A percentile compares a stretch with the other conserved stretches of the same genome.
These are phyloP conservation scores for Kluyveromyces siamensis DNA, from an alignment of 805 yeast genomes.

Conservation along the genomic window DNA sequence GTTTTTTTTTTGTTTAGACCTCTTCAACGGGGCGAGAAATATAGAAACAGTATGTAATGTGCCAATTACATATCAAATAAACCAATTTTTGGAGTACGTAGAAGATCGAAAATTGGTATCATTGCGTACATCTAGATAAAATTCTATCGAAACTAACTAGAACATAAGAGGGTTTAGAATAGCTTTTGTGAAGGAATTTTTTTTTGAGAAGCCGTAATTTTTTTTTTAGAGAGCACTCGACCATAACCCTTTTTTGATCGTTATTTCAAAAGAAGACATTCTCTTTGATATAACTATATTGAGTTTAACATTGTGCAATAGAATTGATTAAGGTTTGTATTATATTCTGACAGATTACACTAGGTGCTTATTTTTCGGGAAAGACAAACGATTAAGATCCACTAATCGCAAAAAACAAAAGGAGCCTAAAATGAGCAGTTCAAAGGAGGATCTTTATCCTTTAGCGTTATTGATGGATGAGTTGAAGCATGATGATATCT, in stretches of 20 bases:
- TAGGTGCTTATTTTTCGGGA: background rate
- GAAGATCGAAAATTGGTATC: too few relatives aligned
- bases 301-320: background rate
- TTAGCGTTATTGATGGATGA: slow-evolving; percentile 95
- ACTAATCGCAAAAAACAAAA: background rate
- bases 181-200: background rate
- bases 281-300: background rate
- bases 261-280: background rate
- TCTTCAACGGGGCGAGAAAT: background rate
- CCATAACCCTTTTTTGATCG: background rate
- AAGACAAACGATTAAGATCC: background rate
- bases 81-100: background rate
- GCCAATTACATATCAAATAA: background rate
- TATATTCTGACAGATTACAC: background rate
- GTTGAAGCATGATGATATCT: slow-evolving; percentile 90
- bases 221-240: background rate
- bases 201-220: background rate
- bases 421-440: slow-evolving; percentile 1
- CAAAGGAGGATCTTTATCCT: slow-evolving; percentile 60
- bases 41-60: background rate
- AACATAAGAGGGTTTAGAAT: background rate
- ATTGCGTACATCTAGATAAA: too few relatives aligned
- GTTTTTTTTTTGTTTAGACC: background rate
- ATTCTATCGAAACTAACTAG: background rate
- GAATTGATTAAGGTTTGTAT: too few relatives aligned